Base-by-base conservation (phyloP, 805 yeast genomes). In the Starmerella stigmatis region DNA sequence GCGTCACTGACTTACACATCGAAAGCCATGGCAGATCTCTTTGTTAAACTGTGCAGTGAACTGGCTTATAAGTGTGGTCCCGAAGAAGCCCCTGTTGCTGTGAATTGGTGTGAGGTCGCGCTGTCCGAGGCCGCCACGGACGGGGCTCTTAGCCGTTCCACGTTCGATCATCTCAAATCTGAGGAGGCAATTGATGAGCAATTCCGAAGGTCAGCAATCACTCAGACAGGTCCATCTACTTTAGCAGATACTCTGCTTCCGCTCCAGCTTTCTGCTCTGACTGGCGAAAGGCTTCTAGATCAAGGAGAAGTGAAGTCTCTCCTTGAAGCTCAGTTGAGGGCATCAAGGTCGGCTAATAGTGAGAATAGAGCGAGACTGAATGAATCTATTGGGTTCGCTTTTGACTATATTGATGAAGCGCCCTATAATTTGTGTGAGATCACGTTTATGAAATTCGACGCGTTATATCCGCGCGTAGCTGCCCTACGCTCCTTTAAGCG, bases 1-100 rank as follows among this genome's bases (percentile, higher is more conserved):
- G 47, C 52, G 1, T 31, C 51, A 3, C 23, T 28, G 2, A 48
- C 51, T 1, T 54, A 50, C 45, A 52, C 46, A 13, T 47, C 54
- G 5, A 36, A 46, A 23, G 52, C 52, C 1, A 46, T 53, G 52
- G 57, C 53, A 1, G 48, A 41, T 6, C 41, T 55, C 3, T 45
- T 43, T 19, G 23, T 29, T 2, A 25, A 22, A 1, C 37, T 40
- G 5, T 42, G 36, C 16, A 27, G 25, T n/a, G 15, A 43, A 21
- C 21, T 38, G 5, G 37, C 37, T 2, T 34, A 13, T n/a, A 34
- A 34, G 27, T 34, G 28, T 34, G 38, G 38, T 13, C 38, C 38
- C 3, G 30, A 23, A 9, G 9, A n/a, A 3, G 21, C 21, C 16
- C 22, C 30, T 5, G n/a, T 25, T 16, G 30, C 21, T 4, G 15